Percentiles rank a stretch among this genome's conserved stretches.
Conservation (phyloP, 2,329 filamentous ascomycete species). For the Blastomyces percursus region DNA sequence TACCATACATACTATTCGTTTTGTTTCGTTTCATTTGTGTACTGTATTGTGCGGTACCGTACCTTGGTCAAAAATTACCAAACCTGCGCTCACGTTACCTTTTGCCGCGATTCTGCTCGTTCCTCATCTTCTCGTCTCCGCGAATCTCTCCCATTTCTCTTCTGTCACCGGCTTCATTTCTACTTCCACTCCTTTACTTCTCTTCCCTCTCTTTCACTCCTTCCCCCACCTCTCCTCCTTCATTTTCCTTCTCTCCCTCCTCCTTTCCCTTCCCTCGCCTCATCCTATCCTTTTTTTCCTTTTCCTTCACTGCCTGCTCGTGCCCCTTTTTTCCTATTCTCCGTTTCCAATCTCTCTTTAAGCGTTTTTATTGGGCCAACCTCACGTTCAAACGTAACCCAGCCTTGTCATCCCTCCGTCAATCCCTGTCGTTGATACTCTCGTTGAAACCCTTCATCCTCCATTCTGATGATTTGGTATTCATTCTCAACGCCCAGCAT, state of each 20-base stretch:
- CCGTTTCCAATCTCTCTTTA: slow-evolving; percentile 7
- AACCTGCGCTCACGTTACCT: slow-evolving; percentile 2
- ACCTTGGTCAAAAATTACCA: neutral
- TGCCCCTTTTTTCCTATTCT: slow-evolving; percentile 4
- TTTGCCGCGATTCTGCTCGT: slow-evolving; percentile 10
- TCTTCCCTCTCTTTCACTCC: slow-evolving; percentile 11
- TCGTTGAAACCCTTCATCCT: slow-evolving; percentile 1
- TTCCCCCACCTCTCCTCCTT: neutral
- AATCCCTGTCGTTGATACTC: slow-evolving; percentile 4
- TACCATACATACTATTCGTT: slow-evolving; percentile 4
- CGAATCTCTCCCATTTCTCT: slow-evolving; percentile 12
- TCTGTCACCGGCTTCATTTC: slow-evolving; percentile 1
- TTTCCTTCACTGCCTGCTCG: neutral
- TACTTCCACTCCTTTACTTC: slow-evolving; percentile 9
- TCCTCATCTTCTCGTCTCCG: slow-evolving; percentile 11
- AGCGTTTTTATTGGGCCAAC: slow-evolving; percentile 3
- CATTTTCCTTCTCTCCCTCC: slow-evolving; percentile 8
- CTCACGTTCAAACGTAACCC: neutral
- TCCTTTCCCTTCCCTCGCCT: slow-evolving; percentile 6
- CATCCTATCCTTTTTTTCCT: slow-evolving; percentile 1
- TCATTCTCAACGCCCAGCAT: slow-evolving; percentile 3
- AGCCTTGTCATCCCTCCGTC: neutral
- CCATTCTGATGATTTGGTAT: neutral
- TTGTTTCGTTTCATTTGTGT: neutral
- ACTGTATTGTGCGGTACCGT: neutral